phyloP scores from a whole-genome alignment of 345 rosid genomes.

The Fremontodendron californicum region DNA sequence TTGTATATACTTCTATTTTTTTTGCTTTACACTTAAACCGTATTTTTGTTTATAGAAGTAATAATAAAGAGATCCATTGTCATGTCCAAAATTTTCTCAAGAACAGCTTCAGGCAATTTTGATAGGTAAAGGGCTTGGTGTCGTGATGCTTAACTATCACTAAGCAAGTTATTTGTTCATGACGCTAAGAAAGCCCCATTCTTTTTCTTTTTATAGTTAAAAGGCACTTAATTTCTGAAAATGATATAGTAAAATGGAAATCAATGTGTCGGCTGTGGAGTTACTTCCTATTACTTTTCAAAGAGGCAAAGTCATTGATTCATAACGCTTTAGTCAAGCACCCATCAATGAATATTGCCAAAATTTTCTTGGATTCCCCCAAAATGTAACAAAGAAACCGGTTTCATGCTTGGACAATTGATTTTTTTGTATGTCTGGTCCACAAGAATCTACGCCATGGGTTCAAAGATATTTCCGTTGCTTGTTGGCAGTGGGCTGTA shows the following conservation, averaged over 20 bases:
- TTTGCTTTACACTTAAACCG: constrained; percentile 10
- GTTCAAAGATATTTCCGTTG: background rate
- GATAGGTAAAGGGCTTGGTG: too few species aligned
- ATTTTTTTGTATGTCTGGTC: background rate
- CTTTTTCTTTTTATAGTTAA: too few species aligned
- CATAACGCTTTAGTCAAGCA: background rate
- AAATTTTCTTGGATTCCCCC: background rate
- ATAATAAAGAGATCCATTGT: background rate
- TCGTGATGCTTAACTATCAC: too few species aligned
- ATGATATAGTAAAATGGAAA: too few species aligned
- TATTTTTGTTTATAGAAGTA: constrained; percentile 16
- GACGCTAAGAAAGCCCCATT: too few species aligned
- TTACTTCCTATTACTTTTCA: background rate
- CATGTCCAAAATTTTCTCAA: background rate
- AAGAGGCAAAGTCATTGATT: background rate
- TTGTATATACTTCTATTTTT: constrained; percentile 21
- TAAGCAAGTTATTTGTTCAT: too few species aligned
- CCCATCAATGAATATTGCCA: background rate
- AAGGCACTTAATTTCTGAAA: too few species aligned
- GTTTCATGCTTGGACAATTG: background rate
- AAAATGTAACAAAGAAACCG: background rate
- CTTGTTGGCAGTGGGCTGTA: background rate
- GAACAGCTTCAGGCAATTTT: background rate
- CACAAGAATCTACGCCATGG: background rate
- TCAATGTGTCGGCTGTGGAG: too few species aligned